Evolutionary conservation across 768 basidiomycete genomes (phyloP).

Genomic region (Trametopsis cervina): DNA sequence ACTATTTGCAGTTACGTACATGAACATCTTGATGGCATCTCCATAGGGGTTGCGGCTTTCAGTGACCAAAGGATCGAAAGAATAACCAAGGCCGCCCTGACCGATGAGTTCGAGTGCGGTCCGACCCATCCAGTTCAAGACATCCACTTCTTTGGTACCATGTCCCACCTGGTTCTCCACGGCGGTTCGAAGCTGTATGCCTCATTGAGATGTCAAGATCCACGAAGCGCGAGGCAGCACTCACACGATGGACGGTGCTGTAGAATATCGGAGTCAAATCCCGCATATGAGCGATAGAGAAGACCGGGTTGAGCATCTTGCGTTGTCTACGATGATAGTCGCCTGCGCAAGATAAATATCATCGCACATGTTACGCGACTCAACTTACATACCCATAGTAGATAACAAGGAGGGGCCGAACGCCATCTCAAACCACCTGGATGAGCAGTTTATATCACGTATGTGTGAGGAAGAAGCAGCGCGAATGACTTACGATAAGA

Average conservation of each 20-base stretch:
- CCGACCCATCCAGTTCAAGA: conserved; percentile 14
- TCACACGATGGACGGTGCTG: conserved; percentile 10
- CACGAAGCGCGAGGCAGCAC: too few relatives aligned
- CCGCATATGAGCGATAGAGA: conserved; percentile 17
- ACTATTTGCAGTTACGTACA: too few relatives aligned
- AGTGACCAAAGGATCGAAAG: conserved; percentile 15
- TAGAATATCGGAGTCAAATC: conserved; percentile 16
- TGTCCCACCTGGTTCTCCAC: neutral
- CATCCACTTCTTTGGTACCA: conserved; percentile 10
- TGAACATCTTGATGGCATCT: conserved; percentile 14
- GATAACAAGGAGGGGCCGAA: conserved; percentile 8
- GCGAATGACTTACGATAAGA: conserved; percentile 4
- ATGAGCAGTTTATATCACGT: neutral
- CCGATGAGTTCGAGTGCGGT: conserved; percentile 19
- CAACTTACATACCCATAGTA: conserved; percentile 6
- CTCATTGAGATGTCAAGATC: too few relatives aligned
- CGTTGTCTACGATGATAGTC: conserved; percentile 10
- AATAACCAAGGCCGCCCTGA: conserved; percentile 18
- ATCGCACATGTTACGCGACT: too few relatives aligned
- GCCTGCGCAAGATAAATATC: too few relatives aligned
- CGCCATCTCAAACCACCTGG: neutral
- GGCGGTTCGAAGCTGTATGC: neutral
- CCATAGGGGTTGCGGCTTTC: conserved; percentile 9
- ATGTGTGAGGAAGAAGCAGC: neutral
- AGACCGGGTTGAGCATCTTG: conserved; percentile 13